These are phyloP conservation scores for Quercus wislizeni DNA, from an alignment of 306 rosid species.

Conservation along the genomic window DNA sequence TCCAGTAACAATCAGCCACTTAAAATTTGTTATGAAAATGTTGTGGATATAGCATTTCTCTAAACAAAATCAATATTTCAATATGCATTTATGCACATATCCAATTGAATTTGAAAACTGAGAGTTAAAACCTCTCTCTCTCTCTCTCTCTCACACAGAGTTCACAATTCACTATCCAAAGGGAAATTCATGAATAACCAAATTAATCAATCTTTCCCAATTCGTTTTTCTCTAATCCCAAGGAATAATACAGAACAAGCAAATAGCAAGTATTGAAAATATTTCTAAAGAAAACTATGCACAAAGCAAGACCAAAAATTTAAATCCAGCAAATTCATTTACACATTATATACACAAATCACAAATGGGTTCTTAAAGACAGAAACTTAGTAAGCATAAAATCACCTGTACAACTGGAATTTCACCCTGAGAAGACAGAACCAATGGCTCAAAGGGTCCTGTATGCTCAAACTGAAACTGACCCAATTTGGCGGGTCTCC, in stretches of 20 bases:
- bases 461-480: conserved; percentile 69
- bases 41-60: too few species aligned
- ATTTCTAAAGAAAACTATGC: background rate
- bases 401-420: conserved; percentile 63
- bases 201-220: background rate
- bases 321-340: background rate
- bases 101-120: background rate
- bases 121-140: background rate
- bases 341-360: background rate
- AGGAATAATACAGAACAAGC: background rate
- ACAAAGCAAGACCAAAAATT: background rate
- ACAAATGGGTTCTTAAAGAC: background rate
- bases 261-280: background rate
- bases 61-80: background rate
- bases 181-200: background rate
- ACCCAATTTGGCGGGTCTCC: conserved; percentile 24
- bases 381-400: background rate
- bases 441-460: conserved; percentile 69
- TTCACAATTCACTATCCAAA: too few species aligned
- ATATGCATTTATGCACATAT: background rate
- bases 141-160: too few species aligned
- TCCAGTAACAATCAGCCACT: accelerated
- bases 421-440: conserved; percentile 54
- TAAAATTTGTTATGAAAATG: too few species aligned
- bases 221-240: background rate